Percentiles rank a stretch among this genome's conserved stretches.
These are phyloP conservation scores for Malania oleifera DNA, from an alignment of 164 flowering plant genomes.

Conservation along the genomic window DNA sequence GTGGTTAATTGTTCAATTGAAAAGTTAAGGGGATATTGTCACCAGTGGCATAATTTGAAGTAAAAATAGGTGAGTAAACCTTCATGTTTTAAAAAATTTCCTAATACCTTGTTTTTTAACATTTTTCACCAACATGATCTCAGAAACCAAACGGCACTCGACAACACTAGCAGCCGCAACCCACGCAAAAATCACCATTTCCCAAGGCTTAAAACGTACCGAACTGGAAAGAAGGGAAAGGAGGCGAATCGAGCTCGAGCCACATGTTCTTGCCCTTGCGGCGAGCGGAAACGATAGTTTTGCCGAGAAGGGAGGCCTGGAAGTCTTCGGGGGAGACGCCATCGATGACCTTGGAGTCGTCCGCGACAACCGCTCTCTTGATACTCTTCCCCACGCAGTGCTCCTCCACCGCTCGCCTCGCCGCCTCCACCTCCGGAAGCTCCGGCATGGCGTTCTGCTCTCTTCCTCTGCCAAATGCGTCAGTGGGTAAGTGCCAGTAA, in stretches of 20 bases:
- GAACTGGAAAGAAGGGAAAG: conserved; percentile 92
- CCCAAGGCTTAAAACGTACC: conserved; percentile 34
- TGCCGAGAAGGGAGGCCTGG: conserved; percentile 62
- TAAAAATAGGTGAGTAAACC: too few relatives aligned
- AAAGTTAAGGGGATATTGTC: too few relatives aligned
- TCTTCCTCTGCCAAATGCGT: too few relatives aligned
- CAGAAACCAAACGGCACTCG: too few relatives aligned
- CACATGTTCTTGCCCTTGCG: conserved; percentile 97
- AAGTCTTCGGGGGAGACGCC: conserved; percentile 67
- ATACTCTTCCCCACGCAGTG: conserved; percentile 75
- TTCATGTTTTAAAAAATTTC: too few relatives aligned
- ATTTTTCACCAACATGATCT: too few relatives aligned
- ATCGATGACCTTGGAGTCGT: conserved; percentile 83
- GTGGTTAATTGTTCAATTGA: too few relatives aligned
- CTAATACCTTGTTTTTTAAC: too few relatives aligned
- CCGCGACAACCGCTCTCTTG: conserved; percentile 47
- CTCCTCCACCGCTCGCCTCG: conserved; percentile 72
- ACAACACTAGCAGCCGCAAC: too few relatives aligned
- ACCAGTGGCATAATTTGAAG: too few relatives aligned
- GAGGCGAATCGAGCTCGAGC: conserved; percentile 87
- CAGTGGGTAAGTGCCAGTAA: too few relatives aligned
- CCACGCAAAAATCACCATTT: too few relatives aligned
- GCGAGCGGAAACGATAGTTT: conserved; percentile 69
- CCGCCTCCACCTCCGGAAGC: conserved; percentile 97
- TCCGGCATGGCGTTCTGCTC: conserved; percentile 60